Percentiles rank a stretch among this genome's conserved stretches.
phyloP scores from a whole-genome alignment of 345 rosid species.

The Linum tenue region DNA sequence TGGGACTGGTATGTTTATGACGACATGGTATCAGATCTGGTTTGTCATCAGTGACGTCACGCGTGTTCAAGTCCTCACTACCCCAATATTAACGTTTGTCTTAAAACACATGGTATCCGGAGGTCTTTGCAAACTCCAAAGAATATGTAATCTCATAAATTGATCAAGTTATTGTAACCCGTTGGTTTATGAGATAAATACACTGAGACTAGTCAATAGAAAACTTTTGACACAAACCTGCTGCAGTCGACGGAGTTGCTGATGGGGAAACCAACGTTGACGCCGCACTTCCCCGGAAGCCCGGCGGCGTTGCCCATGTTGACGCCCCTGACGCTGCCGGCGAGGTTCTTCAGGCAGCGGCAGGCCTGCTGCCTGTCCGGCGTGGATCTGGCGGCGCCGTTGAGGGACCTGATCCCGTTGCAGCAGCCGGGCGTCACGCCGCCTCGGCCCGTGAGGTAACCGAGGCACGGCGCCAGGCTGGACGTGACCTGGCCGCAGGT shows the following conservation, averaged over 20 bases:
- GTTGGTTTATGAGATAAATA: too few species aligned
- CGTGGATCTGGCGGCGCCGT: neutral
- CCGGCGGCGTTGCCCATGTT: neutral
- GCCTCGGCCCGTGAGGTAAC: neutral
- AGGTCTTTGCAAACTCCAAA: too few species aligned
- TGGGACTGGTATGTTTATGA: too few species aligned
- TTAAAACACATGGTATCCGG: too few species aligned
- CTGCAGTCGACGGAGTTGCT: neutral
- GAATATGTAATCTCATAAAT: too few species aligned
- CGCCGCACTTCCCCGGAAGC: constrained; percentile 1
- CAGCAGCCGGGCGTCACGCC: neutral
- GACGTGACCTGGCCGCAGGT: neutral
- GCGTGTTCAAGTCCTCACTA: too few species aligned
- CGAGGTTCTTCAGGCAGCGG: neutral
- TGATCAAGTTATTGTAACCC: too few species aligned
- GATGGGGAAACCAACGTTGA: neutral
- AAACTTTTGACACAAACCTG: neutral
- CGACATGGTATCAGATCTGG: too few species aligned
- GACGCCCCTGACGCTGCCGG: neutral
- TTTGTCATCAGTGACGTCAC: too few species aligned
- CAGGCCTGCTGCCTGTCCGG: neutral
- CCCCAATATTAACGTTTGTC: too few species aligned
- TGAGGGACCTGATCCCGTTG: neutral
- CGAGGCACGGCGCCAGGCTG: neutral
- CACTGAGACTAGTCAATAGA: too few species aligned